Conservation (phyloP, 257 asterid genomes). For the Forsythia suspensa region DNA sequence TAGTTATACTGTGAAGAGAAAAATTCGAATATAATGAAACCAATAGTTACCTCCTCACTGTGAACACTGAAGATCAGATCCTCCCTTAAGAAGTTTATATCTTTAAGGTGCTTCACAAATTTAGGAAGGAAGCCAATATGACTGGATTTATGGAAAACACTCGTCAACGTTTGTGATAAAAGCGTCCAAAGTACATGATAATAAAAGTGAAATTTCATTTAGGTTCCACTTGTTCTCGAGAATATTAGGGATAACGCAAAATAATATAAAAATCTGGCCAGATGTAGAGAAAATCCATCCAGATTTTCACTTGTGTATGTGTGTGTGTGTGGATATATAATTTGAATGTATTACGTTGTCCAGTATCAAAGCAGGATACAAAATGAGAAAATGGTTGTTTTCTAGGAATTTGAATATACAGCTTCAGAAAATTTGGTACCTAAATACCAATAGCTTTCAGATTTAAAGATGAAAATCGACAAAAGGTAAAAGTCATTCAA, state of each 20-base stretch:
- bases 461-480: background rate
- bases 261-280: background rate
- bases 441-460: background rate
- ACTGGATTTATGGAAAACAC: slow-evolving; percentile 40
- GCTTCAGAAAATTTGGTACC: background rate
- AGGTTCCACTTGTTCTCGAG: background rate
- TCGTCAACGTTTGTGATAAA: slow-evolving; percentile 23
- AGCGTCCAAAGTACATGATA: slow-evolving; percentile 13
- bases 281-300: background rate
- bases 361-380: background rate
- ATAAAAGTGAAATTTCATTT: background rate
- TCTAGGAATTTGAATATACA: background rate
- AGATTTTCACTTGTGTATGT: background rate
- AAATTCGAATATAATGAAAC: slow-evolving; percentile 6
- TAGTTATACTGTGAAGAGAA: background rate
- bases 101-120: slow-evolving; percentile 68
- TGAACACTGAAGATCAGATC: slow-evolving; percentile 78
- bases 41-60: slow-evolving; percentile 77
- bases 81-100: slow-evolving; percentile 77
- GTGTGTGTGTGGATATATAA: background rate
- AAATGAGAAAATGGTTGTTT: background rate
- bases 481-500: slow-evolving; percentile 1
- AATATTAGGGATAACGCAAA: background rate
- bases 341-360: background rate
- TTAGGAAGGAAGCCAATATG: slow-evolving; percentile 84